These are phyloP conservation scores for Oryza longistaminata DNA, from an alignment of 176 grass and related monocot species.

Conservation along the genomic window DNA sequence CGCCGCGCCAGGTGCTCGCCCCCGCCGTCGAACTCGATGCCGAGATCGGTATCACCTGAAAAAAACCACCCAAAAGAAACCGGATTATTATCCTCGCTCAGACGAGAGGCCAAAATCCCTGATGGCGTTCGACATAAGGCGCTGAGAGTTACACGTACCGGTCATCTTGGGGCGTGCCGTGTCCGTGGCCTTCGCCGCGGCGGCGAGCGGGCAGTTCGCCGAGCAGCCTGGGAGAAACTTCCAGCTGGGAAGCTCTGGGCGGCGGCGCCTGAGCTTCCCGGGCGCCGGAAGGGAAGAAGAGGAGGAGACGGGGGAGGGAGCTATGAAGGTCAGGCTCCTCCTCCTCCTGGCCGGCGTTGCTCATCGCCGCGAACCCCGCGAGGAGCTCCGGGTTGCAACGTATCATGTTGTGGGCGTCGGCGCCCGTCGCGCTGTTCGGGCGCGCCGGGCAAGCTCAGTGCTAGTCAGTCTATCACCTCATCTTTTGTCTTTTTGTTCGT, in stretches of 20 bases:
- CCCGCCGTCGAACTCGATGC: slow-evolving; percentile 43
- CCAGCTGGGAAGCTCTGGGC: slow-evolving; percentile 34
- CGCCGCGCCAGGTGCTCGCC: slow-evolving; percentile 51
- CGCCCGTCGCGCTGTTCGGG: too few species aligned
- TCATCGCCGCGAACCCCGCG: slow-evolving; percentile 2
- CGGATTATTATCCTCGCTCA: not conserved
- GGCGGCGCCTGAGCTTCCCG: not conserved
- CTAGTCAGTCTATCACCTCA: slow-evolving; percentile 4
- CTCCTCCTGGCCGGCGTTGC: not conserved
- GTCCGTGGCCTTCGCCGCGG: not conserved
- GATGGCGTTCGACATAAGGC: not conserved
- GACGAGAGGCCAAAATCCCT: not conserved
- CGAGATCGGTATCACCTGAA: slow-evolving; percentile 46
- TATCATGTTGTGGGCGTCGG: not conserved
- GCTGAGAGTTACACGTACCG: not conserved
- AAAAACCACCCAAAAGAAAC: not conserved
- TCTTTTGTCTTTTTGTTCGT: not conserved
- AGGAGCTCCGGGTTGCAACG: not conserved
- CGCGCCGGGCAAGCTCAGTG: not conserved
- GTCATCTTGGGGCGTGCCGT: slow-evolving; percentile 8
- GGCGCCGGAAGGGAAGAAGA: not conserved
- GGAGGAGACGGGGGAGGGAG: slow-evolving; percentile 7
- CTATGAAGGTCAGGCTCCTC: slow-evolving; percentile 24
- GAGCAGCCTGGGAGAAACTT: slow-evolving; percentile 64
- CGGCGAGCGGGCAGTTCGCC: slow-evolving; percentile 41